Evolutionary conservation across 177 flowering plant species (phyloP).

Genomic region (Vitis hybrid): DNA sequence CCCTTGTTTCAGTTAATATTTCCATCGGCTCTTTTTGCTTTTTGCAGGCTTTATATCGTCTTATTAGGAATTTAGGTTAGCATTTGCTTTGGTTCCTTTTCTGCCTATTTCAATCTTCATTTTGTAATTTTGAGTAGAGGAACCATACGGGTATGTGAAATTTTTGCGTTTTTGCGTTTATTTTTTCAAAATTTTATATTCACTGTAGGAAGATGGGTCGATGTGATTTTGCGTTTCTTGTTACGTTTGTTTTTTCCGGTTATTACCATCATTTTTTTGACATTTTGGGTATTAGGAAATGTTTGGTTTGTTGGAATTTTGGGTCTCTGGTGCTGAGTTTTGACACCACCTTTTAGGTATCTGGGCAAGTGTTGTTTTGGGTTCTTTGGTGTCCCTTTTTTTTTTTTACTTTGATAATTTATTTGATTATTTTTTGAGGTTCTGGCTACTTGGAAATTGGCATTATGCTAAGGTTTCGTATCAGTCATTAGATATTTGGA

Average conservation of each 20-base stretch:
- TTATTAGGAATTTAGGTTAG: too few species aligned
- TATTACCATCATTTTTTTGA: constrained; percentile 3
- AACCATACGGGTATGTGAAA: too few species aligned
- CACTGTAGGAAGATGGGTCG: too few species aligned
- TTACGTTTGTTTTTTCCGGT: not conserved
- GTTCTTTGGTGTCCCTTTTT: not conserved
- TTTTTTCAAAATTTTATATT: too few species aligned
- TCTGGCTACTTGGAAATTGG: not conserved
- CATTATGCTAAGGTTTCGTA: not conserved
- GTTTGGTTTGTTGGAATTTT: not conserved
- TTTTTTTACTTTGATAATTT: not conserved
- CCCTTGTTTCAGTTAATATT: too few species aligned
- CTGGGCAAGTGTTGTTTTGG: not conserved
- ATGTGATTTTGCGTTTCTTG: not conserved
- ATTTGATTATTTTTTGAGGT: not conserved
- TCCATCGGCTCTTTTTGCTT: too few species aligned
- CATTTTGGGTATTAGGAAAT: not conserved
- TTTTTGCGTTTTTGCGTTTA: too few species aligned
- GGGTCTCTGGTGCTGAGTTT: not conserved
- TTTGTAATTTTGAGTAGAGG: too few species aligned
- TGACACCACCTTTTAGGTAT: not conserved
- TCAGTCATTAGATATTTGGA: not conserved
- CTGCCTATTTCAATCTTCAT: too few species aligned
- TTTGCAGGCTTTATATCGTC: too few species aligned
- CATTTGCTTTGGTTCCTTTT: too few species aligned